Conservation (phyloP, 1,284 basidiomycete species). For the Malassezia globosa region DNA sequence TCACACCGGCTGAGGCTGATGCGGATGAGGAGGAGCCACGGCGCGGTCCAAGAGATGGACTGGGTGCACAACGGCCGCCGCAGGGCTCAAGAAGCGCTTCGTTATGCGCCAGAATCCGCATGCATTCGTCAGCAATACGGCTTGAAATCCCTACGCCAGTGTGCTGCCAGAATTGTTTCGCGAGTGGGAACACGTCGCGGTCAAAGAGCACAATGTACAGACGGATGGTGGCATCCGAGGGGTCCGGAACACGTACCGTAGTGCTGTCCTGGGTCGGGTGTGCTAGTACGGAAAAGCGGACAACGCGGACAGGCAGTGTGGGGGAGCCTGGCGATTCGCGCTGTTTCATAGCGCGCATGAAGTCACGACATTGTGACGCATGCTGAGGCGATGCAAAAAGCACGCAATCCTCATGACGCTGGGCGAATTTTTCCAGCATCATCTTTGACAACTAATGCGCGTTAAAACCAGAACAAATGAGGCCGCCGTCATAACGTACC, state of each 20-base stretch:
- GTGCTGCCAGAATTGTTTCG: constrained; percentile 94
- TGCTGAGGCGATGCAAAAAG: constrained; percentile 33
- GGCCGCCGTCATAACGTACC: constrained; percentile 49
- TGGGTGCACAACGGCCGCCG: not conserved
- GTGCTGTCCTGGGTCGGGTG: constrained; percentile 7
- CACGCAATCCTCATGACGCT: constrained; percentile 26
- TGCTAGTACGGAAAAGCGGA: constrained; percentile 29
- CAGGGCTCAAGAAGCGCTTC: constrained; percentile 12
- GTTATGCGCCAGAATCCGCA: constrained; percentile 48
- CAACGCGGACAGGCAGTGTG: constrained; percentile 23
- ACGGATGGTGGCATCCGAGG: constrained; percentile 3
- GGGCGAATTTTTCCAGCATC: constrained; percentile 27
- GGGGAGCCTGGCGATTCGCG: constrained; percentile 4
- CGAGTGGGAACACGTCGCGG: constrained; percentile 57
- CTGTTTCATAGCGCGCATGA: constrained; percentile 26
- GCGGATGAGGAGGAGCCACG: not conserved
- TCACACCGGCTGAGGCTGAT: not conserved
- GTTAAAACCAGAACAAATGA: not conserved
- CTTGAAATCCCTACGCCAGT: constrained; percentile 80
- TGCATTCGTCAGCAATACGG: constrained; percentile 69
- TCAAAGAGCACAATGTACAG: constrained; percentile 65
- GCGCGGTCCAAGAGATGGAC: not conserved
- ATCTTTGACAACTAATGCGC: constrained; percentile 20
- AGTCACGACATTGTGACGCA: constrained; percentile 36
- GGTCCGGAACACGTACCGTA: constrained; percentile 1